Conservation (phyloP, 2,329 filamentous ascomycete genomes). For the Talaromyces sp. region DNA sequence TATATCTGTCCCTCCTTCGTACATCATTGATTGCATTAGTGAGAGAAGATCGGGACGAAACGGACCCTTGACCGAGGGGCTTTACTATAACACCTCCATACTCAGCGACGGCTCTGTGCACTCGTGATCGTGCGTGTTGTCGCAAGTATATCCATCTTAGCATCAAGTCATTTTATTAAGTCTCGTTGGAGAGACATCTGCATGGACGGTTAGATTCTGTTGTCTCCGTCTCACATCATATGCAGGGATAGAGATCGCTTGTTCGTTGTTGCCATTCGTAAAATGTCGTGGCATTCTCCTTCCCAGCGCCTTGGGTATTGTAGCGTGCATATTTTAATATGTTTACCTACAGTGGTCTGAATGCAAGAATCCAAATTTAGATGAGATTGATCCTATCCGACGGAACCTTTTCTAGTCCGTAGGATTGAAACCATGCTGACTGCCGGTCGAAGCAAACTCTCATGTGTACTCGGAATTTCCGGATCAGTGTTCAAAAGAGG, state of each 20-base stretch:
- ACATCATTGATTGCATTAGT: not conserved
- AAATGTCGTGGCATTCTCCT: not conserved
- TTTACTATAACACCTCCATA: not conserved
- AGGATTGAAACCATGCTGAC: not conserved
- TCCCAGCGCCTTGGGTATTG: constrained; percentile 3
- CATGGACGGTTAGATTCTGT: not conserved
- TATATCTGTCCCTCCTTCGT: not conserved
- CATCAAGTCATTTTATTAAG: not conserved
- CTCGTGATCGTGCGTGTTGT: not conserved
- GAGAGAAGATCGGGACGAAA: constrained; percentile 11
- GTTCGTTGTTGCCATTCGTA: not conserved
- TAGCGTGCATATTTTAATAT: not conserved
- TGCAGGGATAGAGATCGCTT: constrained; percentile 1
- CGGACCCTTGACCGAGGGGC: constrained; percentile 1
- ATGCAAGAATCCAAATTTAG: not conserved
- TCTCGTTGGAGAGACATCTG: not conserved
- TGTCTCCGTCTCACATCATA: not conserved
- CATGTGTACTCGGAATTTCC: not conserved
- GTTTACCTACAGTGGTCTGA: not conserved
- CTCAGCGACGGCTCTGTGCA: not conserved
- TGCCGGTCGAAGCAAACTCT: not conserved
- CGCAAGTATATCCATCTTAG: not conserved
- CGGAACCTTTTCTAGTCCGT: not conserved
- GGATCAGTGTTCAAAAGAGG: not conserved
- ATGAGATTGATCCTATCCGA: not conserved